A percentile compares a stretch with the other conserved stretches of the same genome.
These are phyloP conservation scores for Sindora glabra DNA, from an alignment of 306 rosid genomes.

Conservation along the genomic window DNA sequence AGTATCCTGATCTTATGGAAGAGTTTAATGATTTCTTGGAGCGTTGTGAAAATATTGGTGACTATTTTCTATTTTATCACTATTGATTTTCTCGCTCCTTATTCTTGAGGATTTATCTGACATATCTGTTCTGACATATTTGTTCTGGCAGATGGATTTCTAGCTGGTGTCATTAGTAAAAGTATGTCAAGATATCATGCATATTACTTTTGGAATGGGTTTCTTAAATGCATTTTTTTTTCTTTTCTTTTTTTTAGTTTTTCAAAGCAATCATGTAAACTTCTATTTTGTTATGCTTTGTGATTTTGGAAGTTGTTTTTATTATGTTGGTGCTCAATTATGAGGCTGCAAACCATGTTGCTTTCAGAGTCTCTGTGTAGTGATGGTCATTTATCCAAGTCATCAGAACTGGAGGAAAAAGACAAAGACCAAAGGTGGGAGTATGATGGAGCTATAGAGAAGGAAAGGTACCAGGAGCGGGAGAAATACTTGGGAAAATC, in stretches of 20 bases:
- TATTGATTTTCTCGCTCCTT: conserved; percentile 12
- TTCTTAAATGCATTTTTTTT: too few relatives aligned
- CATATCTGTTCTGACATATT: too few relatives aligned
- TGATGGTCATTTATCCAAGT: conserved; percentile 59
- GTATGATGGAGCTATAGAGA: conserved; percentile 68
- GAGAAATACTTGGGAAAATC: conserved; percentile 91
- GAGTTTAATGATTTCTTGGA: conserved; percentile 84
- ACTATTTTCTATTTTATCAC: not conserved
- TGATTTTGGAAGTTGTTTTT: not conserved
- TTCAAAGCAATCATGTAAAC: conserved; percentile 6
- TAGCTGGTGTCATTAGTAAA: conserved; percentile 83
- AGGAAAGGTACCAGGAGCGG: conserved; percentile 69
- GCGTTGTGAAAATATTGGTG: conserved; percentile 90
- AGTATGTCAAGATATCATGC: conserved; percentile 44
- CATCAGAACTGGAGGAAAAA: conserved; percentile 68
- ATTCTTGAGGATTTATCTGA: conserved; percentile 23
- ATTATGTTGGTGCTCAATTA: conserved; percentile 7
- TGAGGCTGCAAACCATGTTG: conserved; percentile 21
- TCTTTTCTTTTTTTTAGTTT: too few relatives aligned
- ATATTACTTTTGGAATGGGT: too few relatives aligned
- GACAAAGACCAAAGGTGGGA: conserved; percentile 72
- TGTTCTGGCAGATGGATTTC: conserved; percentile 87
- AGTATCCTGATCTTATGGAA: conserved; percentile 82
- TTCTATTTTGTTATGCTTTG: not conserved
- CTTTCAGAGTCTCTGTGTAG: conserved; percentile 61